Evolutionary conservation across 371 early-diverging fungal genomes (phyloP).

Genomic region (Rhizopus microsporus): DNA sequence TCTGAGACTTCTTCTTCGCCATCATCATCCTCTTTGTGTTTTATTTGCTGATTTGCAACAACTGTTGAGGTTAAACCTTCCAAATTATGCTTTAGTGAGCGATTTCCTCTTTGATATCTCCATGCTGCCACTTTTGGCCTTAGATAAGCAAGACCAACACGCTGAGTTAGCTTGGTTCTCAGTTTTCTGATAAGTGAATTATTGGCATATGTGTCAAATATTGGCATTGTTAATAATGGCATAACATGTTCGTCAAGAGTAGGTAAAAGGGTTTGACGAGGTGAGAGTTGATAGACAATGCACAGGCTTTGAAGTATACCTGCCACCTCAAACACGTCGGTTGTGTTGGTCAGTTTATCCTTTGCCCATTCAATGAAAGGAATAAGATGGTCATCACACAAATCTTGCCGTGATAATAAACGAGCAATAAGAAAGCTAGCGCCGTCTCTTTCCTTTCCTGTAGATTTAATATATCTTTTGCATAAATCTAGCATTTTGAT

Average conservation of each 20-base stretch:
- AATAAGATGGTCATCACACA: slow-evolving; percentile 47
- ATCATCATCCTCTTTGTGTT: slow-evolving; percentile 47
- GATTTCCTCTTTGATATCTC: slow-evolving; percentile 72
- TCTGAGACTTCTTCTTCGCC: slow-evolving; percentile 69
- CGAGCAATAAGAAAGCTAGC: slow-evolving; percentile 80
- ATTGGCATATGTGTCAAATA: slow-evolving; percentile 55
- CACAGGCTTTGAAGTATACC: slow-evolving; percentile 75
- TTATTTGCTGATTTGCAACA: not conserved
- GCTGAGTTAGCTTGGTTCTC: slow-evolving; percentile 78
- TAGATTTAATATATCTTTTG: slow-evolving; percentile 55
- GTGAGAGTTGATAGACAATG: slow-evolving; percentile 67
- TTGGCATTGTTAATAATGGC: slow-evolving; percentile 52
- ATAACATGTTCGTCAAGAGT: slow-evolving; percentile 56
- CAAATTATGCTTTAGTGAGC: slow-evolving; percentile 53
- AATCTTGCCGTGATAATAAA: slow-evolving; percentile 64
- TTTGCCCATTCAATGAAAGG: slow-evolving; percentile 67
- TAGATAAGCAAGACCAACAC: slow-evolving; percentile 75
- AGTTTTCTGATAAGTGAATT: slow-evolving; percentile 82
- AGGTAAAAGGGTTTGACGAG: slow-evolving; percentile 64
- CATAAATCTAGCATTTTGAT: slow-evolving; percentile 53
- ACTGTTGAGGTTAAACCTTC: slow-evolving; percentile 18
- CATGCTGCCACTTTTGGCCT: slow-evolving; percentile 75
- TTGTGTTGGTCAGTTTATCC: slow-evolving; percentile 32
- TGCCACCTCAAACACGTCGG: slow-evolving; percentile 54
- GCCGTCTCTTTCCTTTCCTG: slow-evolving; percentile 87